Evolutionary conservation across 192 early-diverging fungal genomes (phyloP).

Genomic region (Backusella tuberculispora): DNA sequence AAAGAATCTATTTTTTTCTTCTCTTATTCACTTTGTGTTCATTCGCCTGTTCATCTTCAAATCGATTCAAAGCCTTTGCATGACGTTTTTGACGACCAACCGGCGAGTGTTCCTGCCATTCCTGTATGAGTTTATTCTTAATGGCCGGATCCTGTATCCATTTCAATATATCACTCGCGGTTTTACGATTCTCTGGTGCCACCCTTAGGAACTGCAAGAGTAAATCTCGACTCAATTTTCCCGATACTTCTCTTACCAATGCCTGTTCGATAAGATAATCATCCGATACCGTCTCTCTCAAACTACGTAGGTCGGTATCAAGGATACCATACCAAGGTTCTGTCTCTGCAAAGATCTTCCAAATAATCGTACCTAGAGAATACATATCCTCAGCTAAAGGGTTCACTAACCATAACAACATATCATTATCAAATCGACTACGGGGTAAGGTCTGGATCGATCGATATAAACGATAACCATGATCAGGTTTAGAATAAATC

Average conservation of each 20-base stretch:
- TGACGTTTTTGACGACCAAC: constrained; percentile 26
- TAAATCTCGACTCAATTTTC: constrained; percentile 42
- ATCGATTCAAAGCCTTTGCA: constrained; percentile 24
- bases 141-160: constrained; percentile 48
- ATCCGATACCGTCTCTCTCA: constrained; percentile 52
- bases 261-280: constrained; percentile 48
- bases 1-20: background rate
- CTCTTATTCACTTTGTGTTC: constrained; percentile 2
- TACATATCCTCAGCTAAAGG: constrained; percentile 60
- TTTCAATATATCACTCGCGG: constrained; percentile 42
- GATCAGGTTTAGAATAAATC: constrained; percentile 54
- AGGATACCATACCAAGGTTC: constrained; percentile 64
- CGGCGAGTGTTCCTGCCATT: constrained; percentile 48
- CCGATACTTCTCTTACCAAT: constrained; percentile 47
- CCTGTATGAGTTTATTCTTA: constrained; percentile 42
- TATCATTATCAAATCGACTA: constrained; percentile 47
- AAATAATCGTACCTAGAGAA: constrained; percentile 58
- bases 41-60: constrained; percentile 26
- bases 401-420: constrained; percentile 47
- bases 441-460: constrained; percentile 60
- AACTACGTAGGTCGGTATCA: constrained; percentile 55
- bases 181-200: constrained; percentile 44
- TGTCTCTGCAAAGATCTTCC: constrained; percentile 61
- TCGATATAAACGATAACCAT: constrained; percentile 59
- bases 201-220: constrained; percentile 50